Evolutionary conservation across 805 yeast species (phyloP), one percentile per base, ranked within the genome.

Genomic region (Kockiozyma suomiensis): DNA sequence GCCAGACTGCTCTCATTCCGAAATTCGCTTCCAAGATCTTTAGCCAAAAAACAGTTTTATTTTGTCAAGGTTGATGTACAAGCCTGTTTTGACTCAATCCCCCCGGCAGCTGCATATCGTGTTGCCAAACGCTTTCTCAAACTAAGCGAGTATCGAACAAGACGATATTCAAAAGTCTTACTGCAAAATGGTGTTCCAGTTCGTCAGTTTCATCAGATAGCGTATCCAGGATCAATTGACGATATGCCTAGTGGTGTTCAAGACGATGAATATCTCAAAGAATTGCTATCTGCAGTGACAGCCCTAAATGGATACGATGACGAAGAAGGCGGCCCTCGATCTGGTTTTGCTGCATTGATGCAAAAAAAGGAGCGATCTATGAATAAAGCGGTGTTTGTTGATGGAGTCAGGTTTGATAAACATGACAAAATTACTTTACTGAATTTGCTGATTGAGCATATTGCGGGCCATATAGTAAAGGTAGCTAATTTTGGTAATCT

Each of bases 11-110:
- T 70, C 5, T 38, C 66, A 0, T 88, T 77, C 66, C 81, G 78
- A 54, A 46, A 54, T 1, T 21, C 25, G 3, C 21, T 42, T 5
- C 47, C 19, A 30, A 32, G 19, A 2, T 32, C 30, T 33, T 0
- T 64, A 78, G 0, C 5, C 68, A 1, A 32, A 54, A 3, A 56
- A 62, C 51, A 64, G 1, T 63, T 85, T 0, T 81, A 76, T 68
- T 81, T 81, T 15, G 75, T 87, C 26, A 89, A 88, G 66, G 87
- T 90, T 71, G 98, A 92, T 70, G 83, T 88, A 64, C 79, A 79
- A 56, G 79, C 85, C 2, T 90, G 97, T 57, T 92, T 84, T 70
- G 97, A 93, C 68, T 81, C 84, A 1, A 75, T 91, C 15, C 68
- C 75, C 0, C 57, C 56, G 7, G 66, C 58, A 15, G 58, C 10